These are phyloP conservation scores for Tuber magnatum DNA, from an alignment of 495 filamentous ascomycete genomes.

Conservation along the genomic window DNA sequence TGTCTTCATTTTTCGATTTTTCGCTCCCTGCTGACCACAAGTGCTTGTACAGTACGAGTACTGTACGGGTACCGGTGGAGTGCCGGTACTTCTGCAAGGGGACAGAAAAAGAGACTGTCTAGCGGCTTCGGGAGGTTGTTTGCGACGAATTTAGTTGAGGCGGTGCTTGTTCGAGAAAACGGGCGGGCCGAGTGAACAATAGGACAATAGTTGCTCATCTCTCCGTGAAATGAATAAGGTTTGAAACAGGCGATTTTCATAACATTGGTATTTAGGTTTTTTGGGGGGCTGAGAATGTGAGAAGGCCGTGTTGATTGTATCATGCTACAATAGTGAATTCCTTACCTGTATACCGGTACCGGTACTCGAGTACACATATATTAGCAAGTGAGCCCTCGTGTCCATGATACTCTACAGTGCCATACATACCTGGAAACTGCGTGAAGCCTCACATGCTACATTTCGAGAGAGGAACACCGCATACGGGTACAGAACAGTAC, in stretches of 20 bases:
- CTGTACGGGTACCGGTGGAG: too few species aligned
- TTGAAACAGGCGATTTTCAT: constrained; percentile 17
- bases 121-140: constrained; percentile 19
- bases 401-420: too few species aligned
- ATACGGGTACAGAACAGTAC: too few species aligned
- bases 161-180: constrained; percentile 16
- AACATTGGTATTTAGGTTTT: neutral
- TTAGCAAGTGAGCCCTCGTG: neutral
- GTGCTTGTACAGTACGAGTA: too few species aligned
- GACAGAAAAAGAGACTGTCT: constrained; percentile 1
- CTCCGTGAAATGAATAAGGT: constrained; percentile 5
- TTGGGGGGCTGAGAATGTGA: neutral
- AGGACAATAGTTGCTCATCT: neutral
- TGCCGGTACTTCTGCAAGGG: neutral
- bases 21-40: neutral
- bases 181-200: constrained; percentile 11
- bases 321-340: neutral
- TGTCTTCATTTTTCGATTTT: neutral
- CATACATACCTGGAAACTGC: too few species aligned
- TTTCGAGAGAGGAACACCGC: too few species aligned
- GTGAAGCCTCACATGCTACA: too few species aligned
- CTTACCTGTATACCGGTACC: neutral
- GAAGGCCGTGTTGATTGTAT: neutral
- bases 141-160: constrained; percentile 22
- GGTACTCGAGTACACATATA: neutral